These are phyloP conservation scores for Perilla frutescens DNA, from an alignment of 257 asterid genomes.

Conservation along the genomic window DNA sequence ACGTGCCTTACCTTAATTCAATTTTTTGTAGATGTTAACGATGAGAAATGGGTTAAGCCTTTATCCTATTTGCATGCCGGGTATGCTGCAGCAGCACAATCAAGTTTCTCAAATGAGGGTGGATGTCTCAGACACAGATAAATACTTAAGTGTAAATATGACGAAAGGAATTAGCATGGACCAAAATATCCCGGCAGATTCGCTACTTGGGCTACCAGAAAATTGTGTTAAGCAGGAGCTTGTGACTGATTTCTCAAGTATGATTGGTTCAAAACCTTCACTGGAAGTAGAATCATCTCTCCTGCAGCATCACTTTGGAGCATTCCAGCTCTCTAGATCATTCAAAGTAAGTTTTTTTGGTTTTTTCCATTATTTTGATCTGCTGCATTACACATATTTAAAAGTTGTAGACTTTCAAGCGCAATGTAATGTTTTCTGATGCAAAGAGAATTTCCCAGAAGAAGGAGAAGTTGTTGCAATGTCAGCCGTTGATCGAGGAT, in stretches of 20 bases:
- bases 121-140: slow-evolving; percentile 41
- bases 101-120: slow-evolving; percentile 42
- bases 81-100: slow-evolving; percentile 45
- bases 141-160: slow-evolving; percentile 36
- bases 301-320: slow-evolving; percentile 39
- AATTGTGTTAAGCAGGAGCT: slow-evolving; percentile 33
- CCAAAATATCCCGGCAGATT: slow-evolving; percentile 37
- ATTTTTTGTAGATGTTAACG: slow-evolving; percentile 61
- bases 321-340: slow-evolving; percentile 44
- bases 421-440: slow-evolving; percentile 28
- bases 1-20: slow-evolving; percentile 4
- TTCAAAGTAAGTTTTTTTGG: slow-evolving; percentile 42
- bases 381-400: slow-evolving; percentile 6
- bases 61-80: slow-evolving; percentile 62
- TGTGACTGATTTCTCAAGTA: slow-evolving; percentile 37
- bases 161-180: slow-evolving; percentile 36
- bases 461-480: slow-evolving; percentile 42
- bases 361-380: background rate
- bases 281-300: slow-evolving; percentile 40
- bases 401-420: background rate
- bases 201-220: slow-evolving; percentile 32
- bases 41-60: slow-evolving; percentile 72
- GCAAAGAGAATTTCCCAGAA: slow-evolving; percentile 42
- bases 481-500: slow-evolving; percentile 34
- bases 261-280: slow-evolving; percentile 35